Evolutionary conservation across 768 basidiomycete genomes (phyloP).

Genomic region (Pholiota conissans): DNA sequence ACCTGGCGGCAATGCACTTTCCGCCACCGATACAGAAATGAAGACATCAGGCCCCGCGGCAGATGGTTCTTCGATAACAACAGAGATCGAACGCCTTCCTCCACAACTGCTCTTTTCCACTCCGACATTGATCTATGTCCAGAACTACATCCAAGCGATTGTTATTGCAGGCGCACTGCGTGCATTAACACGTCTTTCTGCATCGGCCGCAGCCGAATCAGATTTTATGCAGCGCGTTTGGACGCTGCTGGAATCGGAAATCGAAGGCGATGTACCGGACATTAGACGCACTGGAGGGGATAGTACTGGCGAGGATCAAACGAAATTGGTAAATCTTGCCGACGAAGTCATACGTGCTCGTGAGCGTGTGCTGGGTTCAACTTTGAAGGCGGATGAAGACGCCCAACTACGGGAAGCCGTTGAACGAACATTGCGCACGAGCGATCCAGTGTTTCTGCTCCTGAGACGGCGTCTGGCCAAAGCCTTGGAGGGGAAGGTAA

Average conservation of each 20-base stretch:
- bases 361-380: conserved; percentile 17
- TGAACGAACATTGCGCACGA: conserved; percentile 56
- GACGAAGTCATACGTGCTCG: conserved; percentile 70
- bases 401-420: conserved; percentile 56
- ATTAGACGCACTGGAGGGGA: conserved; percentile 19
- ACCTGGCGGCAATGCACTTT: not conserved
- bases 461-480: conserved; percentile 58
- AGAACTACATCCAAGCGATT: conserved; percentile 73
- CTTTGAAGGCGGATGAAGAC: conserved; percentile 41
- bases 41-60: no score
- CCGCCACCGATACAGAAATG: not conserved
- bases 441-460: conserved; percentile 67
- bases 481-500: conserved; percentile 31
- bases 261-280: conserved; percentile 37
- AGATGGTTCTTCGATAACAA: not conserved
- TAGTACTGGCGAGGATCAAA: conserved; percentile 19
- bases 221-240: conserved; percentile 64
- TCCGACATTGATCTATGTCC: conserved; percentile 54
- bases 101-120: conserved; percentile 64
- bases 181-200: conserved; percentile 49
- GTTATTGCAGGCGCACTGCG: conserved; percentile 63
- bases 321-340: conserved; percentile 67
- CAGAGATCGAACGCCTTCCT: conserved; percentile 47
- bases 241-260: conserved; percentile 61
- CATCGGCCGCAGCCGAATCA: conserved; percentile 10